phyloP scores from a whole-genome alignment of 2,329 filamentous ascomycete species.

The Purpureocillium lavendulum region DNA sequence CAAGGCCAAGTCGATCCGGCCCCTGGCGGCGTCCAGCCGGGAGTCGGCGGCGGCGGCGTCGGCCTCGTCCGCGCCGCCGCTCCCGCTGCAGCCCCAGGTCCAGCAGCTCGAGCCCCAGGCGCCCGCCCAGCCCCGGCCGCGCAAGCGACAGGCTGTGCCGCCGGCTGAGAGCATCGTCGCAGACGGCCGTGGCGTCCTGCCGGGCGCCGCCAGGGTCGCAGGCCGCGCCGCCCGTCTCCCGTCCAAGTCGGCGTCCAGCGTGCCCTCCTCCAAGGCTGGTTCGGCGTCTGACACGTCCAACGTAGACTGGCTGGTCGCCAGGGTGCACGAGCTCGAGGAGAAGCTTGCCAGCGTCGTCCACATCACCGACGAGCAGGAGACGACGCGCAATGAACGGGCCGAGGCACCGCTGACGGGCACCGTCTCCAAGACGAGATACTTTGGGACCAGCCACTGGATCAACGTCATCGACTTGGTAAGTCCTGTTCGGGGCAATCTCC shows the following conservation, averaged over 20 bases:
- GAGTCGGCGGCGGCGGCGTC: not conserved
- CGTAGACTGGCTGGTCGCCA: conserved; percentile 24
- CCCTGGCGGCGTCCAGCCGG: not conserved
- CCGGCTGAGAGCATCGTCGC: no score
- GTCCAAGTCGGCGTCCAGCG: conserved; percentile 12
- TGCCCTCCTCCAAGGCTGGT: conserved; percentile 14
- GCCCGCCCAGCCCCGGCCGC: no score
- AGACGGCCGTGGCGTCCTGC: not conserved
- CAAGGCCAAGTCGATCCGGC: conserved; percentile 7
- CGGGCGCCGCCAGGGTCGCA: not conserved
- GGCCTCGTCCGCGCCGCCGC: no score
- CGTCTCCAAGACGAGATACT: conserved; percentile 35
- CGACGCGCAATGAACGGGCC: conserved; percentile 4
- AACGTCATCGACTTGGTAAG: conserved; percentile 32
- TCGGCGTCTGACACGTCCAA: conserved; percentile 16
- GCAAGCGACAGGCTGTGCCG: no score
- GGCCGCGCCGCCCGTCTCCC: conserved; percentile 1
- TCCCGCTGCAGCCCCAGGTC: no score
- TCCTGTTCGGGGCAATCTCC: no score
- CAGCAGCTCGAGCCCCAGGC: no score
- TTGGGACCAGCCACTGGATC: conserved; percentile 44
- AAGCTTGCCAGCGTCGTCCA: conserved; percentile 23
- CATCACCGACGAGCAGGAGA: conserved; percentile 12
- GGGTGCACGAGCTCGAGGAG: conserved; percentile 34
- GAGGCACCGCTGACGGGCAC: conserved; percentile 19